Evolutionary conservation across 768 basidiomycete genomes (phyloP), one percentile per base, ranked within the genome.

Genomic region (Auricularia sp.): DNA sequence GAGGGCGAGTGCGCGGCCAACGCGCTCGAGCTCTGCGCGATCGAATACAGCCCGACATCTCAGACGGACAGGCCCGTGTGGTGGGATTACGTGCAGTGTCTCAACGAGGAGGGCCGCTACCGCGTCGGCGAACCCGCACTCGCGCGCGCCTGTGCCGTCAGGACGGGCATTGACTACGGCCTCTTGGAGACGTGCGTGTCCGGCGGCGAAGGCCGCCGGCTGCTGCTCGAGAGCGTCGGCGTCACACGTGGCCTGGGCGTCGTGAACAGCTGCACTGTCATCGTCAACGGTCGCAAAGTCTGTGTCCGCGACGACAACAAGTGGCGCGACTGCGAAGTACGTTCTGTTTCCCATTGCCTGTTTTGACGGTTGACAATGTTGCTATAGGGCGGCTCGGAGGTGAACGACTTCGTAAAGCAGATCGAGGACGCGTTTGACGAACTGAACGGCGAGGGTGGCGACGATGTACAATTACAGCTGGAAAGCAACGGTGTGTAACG

Each of bases 41-140:
- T 82, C 84, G 85, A 72, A 80, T 90, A 67, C 77, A 81, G 29
- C 75, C 80, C 29, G 54, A 54, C 0, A 75, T 77, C 47, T 68
- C 74, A n/a, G 77, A 76, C 24, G 56, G 29, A 24, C 24, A 21
- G 56, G 21, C 56, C 56, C 11, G 24, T 14, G 2, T 93, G 90
- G 89, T 95, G 92, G 93, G 76, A 83, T 62, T 94, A 92, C 69
- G 78, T 93, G 24, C 85, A 84, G 66, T 94, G 93, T 74, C 83
- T 91, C 70, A 92, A 93, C 73, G 86, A 79, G 68, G 79, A 84
- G 68, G 71, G 76, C 29, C 76, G 80, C 7, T 77, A 80, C 29
- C 76, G 80, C 36, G 84, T 96, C 58, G 94, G 94, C 18, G 75
- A 75, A 18, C 81, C 86, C 0, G 82, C 82, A 18, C 81, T 86